These are phyloP conservation scores for Corymbia calophylla DNA, from an alignment of 441 rosid genomes.

Conservation along the genomic window DNA sequence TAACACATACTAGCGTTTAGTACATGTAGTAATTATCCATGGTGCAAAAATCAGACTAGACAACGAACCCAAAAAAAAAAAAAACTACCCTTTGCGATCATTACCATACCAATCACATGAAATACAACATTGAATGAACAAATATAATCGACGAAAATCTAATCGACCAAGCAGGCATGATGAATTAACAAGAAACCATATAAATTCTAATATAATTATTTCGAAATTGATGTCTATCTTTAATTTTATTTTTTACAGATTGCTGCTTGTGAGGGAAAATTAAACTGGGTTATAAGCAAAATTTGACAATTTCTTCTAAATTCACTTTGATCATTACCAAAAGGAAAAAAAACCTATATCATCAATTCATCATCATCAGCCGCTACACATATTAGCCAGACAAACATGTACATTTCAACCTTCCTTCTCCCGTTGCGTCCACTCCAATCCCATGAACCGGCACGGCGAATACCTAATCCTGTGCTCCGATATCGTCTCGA, in stretches of 20 bases:
- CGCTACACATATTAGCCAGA: background rate
- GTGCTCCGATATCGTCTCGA: slow-evolving; percentile 4
- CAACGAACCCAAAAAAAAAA: background rate
- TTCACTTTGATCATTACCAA: background rate
- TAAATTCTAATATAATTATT: background rate
- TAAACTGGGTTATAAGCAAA: background rate
- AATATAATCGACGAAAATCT: background rate
- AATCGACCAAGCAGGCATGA: background rate
- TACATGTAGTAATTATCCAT: background rate
- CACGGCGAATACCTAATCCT: slow-evolving; percentile 2
- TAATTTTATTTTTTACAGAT: background rate
- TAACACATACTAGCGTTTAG: background rate
- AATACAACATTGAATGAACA: background rate
- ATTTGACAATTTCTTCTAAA: background rate
- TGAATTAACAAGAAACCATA: background rate
- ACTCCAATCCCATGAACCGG: slow-evolving; percentile 7
- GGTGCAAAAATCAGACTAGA: background rate
- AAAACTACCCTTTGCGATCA: background rate
- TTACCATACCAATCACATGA: background rate
- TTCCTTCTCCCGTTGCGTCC: background rate
- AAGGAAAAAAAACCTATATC: background rate
- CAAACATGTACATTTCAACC: background rate
- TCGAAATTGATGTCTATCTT: background rate
- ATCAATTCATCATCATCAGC: background rate
- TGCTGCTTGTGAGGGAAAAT: background rate